Base-by-base conservation (phyloP, 192 early-diverging fungal genomes). In the Coemansia sp. region DNA sequence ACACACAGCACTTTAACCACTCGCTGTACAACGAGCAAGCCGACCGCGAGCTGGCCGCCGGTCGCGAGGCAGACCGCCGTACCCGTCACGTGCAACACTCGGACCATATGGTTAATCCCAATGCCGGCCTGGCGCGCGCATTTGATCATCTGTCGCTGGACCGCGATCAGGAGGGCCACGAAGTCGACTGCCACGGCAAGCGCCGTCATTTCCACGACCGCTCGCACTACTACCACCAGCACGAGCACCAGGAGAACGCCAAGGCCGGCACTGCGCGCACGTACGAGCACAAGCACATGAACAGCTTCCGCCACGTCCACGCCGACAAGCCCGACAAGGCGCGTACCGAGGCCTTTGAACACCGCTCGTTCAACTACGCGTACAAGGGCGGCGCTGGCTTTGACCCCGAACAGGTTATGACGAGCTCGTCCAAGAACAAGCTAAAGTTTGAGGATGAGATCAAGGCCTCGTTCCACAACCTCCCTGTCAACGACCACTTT, bases 251-350 rank as follows among this genome's bases (percentile, higher is more conserved):
- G 75, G 82, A 83, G 70, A 77, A 83, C 70, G 75, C 69, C 48
- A 78, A 78, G 61, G 67, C 69, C 22, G 82, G 82, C 54, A 75
- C 73, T 16, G 69, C 74, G 58, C 75, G 76, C 60, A 71, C 75
- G 19, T 83, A 83, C 71, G 81, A 83, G 75, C 75, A 83, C 75
- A 83, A 83, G 75, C 81, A 83, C 63, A 74, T 83, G 76, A 83
- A 83, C 72, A 75, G 69, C 61, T 72, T 75, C 68, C 75, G 75
- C 59, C 75, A 77, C 49, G 68, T 83, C 35, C 75, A 77, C 58
- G 70, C 67, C 19, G 75, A 79, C 67, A 75, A 83, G 63, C 81
- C 81, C 52, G 75, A 83, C 48, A 71, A 75, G 72, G 72, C 72
- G 39, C 81, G 81, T 47, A 75, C 71, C 0, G 75, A 83, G 72